These are phyloP conservation scores for Saturnispora quitensis DNA, from an alignment of 805 yeast genomes.

Conservation along the genomic window DNA sequence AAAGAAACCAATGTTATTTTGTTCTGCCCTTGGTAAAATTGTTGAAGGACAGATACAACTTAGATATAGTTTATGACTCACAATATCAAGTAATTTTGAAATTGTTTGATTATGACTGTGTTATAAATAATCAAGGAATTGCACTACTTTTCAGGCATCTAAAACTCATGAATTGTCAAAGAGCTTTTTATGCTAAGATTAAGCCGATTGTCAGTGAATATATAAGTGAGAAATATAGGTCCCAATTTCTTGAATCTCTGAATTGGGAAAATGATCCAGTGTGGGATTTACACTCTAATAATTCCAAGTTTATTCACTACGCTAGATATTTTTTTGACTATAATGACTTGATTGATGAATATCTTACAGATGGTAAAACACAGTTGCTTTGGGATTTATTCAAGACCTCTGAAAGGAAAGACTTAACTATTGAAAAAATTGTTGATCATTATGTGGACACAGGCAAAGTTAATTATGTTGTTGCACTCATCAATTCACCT, in stretches of 20 bases:
- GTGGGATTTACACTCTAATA: neutral
- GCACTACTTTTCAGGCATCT: neutral
- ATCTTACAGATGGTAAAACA: neutral
- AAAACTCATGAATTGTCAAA: neutral
- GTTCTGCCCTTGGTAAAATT: constrained; percentile 7
- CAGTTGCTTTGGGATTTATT: neutral
- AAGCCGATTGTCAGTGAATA: neutral
- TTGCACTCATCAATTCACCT: neutral
- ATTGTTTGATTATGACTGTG: neutral
- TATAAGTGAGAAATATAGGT: neutral
- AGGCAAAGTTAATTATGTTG: neutral
- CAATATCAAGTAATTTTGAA: constrained; percentile 1
- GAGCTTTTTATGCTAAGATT: neutral
- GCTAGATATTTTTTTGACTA: neutral
- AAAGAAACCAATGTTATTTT: constrained; percentile 1
- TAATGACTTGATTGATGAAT: neutral
- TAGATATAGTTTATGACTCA: constrained; percentile 1
- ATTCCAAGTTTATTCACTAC: neutral
- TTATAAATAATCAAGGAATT: neutral
- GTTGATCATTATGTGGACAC: neutral
- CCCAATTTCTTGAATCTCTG: neutral
- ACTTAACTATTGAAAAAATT: neutral
- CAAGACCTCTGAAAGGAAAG: neutral
- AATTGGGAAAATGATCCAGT: neutral
- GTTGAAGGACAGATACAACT: neutral